phyloP scores from a whole-genome alignment of 805 yeast genomes.

The Metschnikowia similis region DNA sequence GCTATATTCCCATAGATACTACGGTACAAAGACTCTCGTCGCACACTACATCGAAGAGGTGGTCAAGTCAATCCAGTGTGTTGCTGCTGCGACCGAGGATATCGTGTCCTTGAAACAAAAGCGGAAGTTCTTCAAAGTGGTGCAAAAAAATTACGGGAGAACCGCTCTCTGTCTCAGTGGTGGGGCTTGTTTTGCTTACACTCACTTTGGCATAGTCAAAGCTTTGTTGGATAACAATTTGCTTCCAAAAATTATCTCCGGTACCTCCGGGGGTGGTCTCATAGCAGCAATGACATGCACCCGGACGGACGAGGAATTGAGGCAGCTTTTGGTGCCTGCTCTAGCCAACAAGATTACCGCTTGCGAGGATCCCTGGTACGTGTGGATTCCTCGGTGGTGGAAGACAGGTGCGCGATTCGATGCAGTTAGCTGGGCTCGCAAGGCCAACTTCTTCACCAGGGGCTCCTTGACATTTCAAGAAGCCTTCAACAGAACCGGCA shows the following conservation, averaged over 20 bases:
- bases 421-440: slow-evolving; percentile 67
- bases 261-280: slow-evolving; percentile 79
- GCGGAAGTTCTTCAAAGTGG: slow-evolving; percentile 49
- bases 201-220: slow-evolving; percentile 72
- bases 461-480: slow-evolving; percentile 73
- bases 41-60: slow-evolving; percentile 53
- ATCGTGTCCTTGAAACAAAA: slow-evolving; percentile 39
- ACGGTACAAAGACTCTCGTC: slow-evolving; percentile 65
- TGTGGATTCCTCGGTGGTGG: slow-evolving; percentile 64
- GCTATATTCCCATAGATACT: slow-evolving; percentile 68
- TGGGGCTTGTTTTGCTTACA: slow-evolving; percentile 75
- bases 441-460: slow-evolving; percentile 62
- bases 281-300: slow-evolving; percentile 71
- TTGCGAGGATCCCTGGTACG: slow-evolving; percentile 57
- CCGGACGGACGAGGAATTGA: slow-evolving; percentile 63
- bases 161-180: slow-evolving; percentile 72
- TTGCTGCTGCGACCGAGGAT: slow-evolving; percentile 31
- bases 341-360: slow-evolving; percentile 64
- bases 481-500: slow-evolving; percentile 64
- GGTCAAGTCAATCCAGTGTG: slow-evolving; percentile 40
- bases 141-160: slow-evolving; percentile 63
- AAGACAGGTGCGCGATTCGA: slow-evolving; percentile 77
- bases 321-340: slow-evolving; percentile 52
- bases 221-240: slow-evolving; percentile 65
- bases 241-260: slow-evolving; percentile 66